Evolutionary conservation across 345 rosid species (phyloP).

Genomic region (Lumnitzera racemosa): DNA sequence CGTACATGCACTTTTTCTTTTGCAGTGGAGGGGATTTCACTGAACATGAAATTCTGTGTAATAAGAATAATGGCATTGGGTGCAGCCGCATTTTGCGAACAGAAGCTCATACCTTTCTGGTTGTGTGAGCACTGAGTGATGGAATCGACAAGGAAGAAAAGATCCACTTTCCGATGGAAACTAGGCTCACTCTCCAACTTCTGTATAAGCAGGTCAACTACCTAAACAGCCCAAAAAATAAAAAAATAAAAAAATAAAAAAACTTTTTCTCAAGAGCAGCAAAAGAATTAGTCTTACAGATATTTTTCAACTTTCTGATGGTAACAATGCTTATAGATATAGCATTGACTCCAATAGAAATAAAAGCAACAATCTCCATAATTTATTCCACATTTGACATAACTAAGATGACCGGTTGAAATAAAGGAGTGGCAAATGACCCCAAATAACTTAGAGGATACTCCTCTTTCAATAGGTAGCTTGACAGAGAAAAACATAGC

Average conservation of each 20-base stretch:
- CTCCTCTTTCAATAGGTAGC: too few species aligned
- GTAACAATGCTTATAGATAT: too few species aligned
- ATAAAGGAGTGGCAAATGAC: too few species aligned
- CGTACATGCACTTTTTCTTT: too few species aligned
- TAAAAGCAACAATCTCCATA: too few species aligned
- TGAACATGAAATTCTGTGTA: too few species aligned
- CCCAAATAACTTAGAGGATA: too few species aligned
- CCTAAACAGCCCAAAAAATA: constrained; percentile 29
- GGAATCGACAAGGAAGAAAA: constrained; percentile 94
- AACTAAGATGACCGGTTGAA: too few species aligned
- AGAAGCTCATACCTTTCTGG: constrained; percentile 55
- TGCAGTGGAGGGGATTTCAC: too few species aligned
- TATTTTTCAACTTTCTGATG: background rate
- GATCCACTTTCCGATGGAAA: constrained; percentile 75
- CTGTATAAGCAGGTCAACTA: constrained; percentile 80
- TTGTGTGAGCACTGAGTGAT: constrained; percentile 87
- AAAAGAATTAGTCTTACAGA: background rate
- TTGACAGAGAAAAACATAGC: too few species aligned
- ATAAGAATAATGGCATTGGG: background rate
- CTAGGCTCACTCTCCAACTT: constrained; percentile 85
- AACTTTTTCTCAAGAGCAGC: background rate
- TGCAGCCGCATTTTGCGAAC: background rate
- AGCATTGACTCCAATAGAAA: too few species aligned
- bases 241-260: background rate
- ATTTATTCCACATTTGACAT: too few species aligned